These are phyloP conservation scores for Nannochloris sp. DNA, from an alignment of 139 green algal species.

Conservation along the genomic window DNA sequence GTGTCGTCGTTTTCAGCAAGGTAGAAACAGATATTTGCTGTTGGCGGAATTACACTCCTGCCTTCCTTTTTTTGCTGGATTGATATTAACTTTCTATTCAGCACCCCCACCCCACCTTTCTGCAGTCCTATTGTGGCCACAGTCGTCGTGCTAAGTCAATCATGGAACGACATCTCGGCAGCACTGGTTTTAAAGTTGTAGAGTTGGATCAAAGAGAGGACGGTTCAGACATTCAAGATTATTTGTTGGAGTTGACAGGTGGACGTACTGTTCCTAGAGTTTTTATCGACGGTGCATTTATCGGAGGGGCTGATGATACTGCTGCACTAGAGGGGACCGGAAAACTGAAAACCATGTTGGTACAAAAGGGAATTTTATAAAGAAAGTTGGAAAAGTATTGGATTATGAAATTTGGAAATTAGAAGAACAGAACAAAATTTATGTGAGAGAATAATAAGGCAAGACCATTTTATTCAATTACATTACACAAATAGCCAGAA, in stretches of 20 bases:
- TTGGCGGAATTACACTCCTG: no score
- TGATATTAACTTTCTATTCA: no score
- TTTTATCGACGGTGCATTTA: conserved; percentile 52
- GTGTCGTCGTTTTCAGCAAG: not conserved
- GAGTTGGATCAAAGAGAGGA: conserved; percentile 33
- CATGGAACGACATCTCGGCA: not conserved
- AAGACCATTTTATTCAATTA: no score
- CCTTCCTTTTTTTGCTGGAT: no score
- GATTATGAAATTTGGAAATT: no score
- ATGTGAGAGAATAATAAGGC: no score
- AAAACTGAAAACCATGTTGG: conserved; percentile 33
- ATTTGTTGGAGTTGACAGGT: conserved; percentile 34
- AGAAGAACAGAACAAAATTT: no score
- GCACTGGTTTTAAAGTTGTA: not conserved
- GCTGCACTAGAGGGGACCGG: conserved; percentile 23
- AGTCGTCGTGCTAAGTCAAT: conserved; percentile 10
- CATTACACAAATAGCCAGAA: no score
- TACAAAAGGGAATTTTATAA: not conserved
- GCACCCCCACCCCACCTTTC: no score
- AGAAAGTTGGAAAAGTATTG: not conserved
- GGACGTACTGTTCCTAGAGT: conserved; percentile 50
- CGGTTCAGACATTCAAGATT: conserved; percentile 36
- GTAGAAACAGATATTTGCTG: no score
- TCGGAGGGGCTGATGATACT: conserved; percentile 52
- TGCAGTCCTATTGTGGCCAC: not conserved